Evolutionary conservation across 2,329 filamentous ascomycete genomes (phyloP).

Genomic region (Calcarisporium arbuscula): DNA sequence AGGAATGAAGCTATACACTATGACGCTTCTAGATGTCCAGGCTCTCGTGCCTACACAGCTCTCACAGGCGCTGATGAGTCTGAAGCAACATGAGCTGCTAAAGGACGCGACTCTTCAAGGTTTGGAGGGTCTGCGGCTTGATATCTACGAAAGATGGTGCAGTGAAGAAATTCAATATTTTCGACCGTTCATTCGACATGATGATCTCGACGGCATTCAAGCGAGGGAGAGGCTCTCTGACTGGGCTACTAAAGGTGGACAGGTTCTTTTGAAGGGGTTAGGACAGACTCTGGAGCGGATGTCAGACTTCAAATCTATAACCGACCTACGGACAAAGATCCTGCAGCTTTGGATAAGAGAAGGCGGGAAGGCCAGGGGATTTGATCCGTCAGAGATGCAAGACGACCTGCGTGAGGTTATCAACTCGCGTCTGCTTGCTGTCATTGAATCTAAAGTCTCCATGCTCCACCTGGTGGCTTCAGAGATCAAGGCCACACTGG

Average conservation of each 20-base stretch:
- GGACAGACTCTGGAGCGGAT: constrained; percentile 52
- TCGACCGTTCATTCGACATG: constrained; percentile 79
- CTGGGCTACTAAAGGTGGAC: constrained; percentile 59
- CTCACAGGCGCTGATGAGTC: constrained; percentile 57
- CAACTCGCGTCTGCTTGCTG: constrained; percentile 58
- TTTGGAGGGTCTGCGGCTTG: constrained; percentile 67
- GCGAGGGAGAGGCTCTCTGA: constrained; percentile 53
- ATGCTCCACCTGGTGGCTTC: constrained; percentile 60
- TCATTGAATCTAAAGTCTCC: constrained; percentile 57
- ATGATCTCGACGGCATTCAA: constrained; percentile 59
- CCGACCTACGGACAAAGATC: constrained; percentile 62
- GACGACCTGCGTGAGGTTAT: constrained; percentile 62
- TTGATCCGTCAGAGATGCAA: constrained; percentile 63
- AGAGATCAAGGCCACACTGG: constrained; percentile 56
- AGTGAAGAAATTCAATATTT: constrained; percentile 77
- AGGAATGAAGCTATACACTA: constrained; percentile 66
- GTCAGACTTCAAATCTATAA: constrained; percentile 61
- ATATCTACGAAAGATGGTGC: constrained; percentile 74
- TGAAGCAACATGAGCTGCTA: constrained; percentile 67
- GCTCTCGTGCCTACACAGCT: constrained; percentile 67
- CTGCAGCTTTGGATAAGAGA: constrained; percentile 71
- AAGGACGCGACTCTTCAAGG: constrained; percentile 60
- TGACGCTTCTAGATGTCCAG: constrained; percentile 72
- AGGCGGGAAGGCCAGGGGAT: constrained; percentile 55
- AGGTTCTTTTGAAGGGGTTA: constrained; percentile 56